phyloP scores from a whole-genome alignment of 345 rosid genomes.

The Carallia brachiata region DNA sequence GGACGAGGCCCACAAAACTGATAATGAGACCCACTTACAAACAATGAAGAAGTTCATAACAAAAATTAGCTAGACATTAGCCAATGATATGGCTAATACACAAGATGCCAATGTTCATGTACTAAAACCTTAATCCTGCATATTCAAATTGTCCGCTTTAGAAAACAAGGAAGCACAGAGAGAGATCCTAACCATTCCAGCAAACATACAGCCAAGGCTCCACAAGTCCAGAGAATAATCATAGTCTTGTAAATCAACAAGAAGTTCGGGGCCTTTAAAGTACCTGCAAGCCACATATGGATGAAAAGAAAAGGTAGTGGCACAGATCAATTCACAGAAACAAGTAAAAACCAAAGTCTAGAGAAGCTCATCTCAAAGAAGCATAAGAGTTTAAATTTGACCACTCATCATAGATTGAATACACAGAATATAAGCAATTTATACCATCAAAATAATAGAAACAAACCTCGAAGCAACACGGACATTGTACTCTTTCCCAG shows the following conservation, averaged over 20 bases:
- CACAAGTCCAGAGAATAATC: conserved; percentile 96
- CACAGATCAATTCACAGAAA: background rate
- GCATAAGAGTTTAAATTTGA: background rate
- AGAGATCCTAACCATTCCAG: conserved; percentile 81
- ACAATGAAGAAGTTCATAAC: too few species aligned
- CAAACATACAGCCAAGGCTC: conserved; percentile 99
- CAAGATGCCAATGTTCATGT: too few species aligned
- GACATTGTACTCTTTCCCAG: conserved; percentile 93
- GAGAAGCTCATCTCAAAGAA: background rate
- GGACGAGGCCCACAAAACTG: too few species aligned
- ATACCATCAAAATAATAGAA: background rate
- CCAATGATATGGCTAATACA: too few species aligned
- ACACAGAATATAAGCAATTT: background rate
- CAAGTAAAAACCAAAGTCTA: background rate
- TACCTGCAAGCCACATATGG: conserved; percentile 49
- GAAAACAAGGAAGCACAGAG: background rate
- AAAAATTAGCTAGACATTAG: too few species aligned
- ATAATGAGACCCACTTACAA: too few species aligned
- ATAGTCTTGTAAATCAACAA: conserved; percentile 95
- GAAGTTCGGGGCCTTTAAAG: conserved; percentile 98
- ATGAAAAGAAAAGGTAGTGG: background rate
- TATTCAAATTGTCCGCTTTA: background rate
- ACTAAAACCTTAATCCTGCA: background rate
- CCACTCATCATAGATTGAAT: background rate
- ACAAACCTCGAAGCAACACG: conserved; percentile 96